phyloP scores from a whole-genome alignment of 495 filamentous ascomycete species.

The Pyrenopolyporus hunteri region DNA sequence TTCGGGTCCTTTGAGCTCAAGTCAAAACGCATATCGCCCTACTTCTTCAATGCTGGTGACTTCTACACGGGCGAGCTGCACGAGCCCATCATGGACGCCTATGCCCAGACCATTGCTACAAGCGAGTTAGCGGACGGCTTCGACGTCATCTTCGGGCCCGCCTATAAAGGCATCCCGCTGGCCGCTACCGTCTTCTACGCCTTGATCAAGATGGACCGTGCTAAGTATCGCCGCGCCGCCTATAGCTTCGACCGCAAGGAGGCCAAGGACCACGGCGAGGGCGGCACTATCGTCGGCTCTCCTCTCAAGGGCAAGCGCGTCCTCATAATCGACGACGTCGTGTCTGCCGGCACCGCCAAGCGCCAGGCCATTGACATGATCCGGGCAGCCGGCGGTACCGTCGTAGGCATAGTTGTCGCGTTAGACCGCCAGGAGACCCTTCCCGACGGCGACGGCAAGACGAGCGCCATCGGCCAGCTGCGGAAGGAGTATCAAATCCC shows the following conservation, averaged over 20 bases:
- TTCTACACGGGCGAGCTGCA: slow-evolving; percentile 80
- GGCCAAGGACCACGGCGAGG: slow-evolving; percentile 91
- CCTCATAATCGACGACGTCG: slow-evolving; percentile 93
- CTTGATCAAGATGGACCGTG: slow-evolving; percentile 66
- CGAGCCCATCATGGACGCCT: slow-evolving; percentile 74
- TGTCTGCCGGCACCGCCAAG: slow-evolving; percentile 92
- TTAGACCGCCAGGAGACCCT: slow-evolving; percentile 89
- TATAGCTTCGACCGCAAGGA: slow-evolving; percentile 97
- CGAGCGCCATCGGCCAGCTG: slow-evolving; percentile 77
- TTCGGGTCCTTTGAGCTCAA: slow-evolving; percentile 93
- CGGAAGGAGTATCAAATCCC: slow-evolving; percentile 68
- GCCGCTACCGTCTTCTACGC: slow-evolving; percentile 74
- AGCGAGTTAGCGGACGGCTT: slow-evolving; percentile 56
- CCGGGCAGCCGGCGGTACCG: slow-evolving; percentile 74
- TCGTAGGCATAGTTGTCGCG: slow-evolving; percentile 85
- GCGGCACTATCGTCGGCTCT: slow-evolving; percentile 88
- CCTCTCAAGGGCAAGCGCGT: slow-evolving; percentile 81
- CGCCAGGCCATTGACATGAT: slow-evolving; percentile 89
- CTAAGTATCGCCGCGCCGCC: slow-evolving; percentile 61
- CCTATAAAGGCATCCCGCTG: slow-evolving; percentile 95
- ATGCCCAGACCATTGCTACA: slow-evolving; percentile 71
- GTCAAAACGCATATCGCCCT: slow-evolving; percentile 90
- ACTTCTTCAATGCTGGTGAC: slow-evolving; percentile 95
- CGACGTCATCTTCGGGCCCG: slow-evolving; percentile 81
- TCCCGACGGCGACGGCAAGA: slow-evolving; percentile 58